Evolutionary conservation across 768 basidiomycete species (phyloP), one percentile per base, ranked within the genome.

Genomic region (Cystobasidium tubakii): DNA sequence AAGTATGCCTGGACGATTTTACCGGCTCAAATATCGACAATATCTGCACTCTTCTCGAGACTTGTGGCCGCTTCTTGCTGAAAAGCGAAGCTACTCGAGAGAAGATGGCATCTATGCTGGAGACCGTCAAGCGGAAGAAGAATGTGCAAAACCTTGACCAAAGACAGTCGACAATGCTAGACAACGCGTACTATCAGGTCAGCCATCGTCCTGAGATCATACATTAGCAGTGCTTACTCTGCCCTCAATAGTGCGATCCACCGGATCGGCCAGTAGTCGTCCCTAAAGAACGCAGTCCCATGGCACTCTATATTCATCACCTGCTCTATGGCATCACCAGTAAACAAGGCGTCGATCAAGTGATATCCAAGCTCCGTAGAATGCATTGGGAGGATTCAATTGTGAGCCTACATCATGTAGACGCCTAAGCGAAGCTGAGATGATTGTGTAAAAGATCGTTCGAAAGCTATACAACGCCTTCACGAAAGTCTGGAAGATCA

Each of bases 161-260:
- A 79, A 85, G 93, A 21, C 92, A 98, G 79, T 83, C 88, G 6
- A 85, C 97, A 19, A 83, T 97, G 75, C 85, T 99, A 34, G 96
- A 98, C 81, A 99, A 99, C 80, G 96, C 96, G 0, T 99, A 96
- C 81, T 98, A 98, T 81, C 93, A 93, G 86, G 92, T 92, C 60
- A 34, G 33, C 23, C 15, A 23, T 4, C n/a, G n/a, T n/a, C n/a
- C n/a, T n/a, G n/a, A n/a, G n/a, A n/a, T n/a, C 57, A 17, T 62
- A 81, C 75, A 12, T 10, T 25, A 62, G 4, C 6, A 10, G 57
- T 19, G 31, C 19, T 15, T 33, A 33, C 54, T 17, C 31, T 60
- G 13, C 21, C 75, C 70, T 50, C 46, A 29, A 33, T 74, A 98
- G 91, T 97, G 94, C 81, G 98, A 98, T 79, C 96, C 96, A 3